Evolutionary conservation across 2,329 filamentous ascomycete genomes (phyloP).

Genomic region (Epichloe brachyelytri): DNA sequence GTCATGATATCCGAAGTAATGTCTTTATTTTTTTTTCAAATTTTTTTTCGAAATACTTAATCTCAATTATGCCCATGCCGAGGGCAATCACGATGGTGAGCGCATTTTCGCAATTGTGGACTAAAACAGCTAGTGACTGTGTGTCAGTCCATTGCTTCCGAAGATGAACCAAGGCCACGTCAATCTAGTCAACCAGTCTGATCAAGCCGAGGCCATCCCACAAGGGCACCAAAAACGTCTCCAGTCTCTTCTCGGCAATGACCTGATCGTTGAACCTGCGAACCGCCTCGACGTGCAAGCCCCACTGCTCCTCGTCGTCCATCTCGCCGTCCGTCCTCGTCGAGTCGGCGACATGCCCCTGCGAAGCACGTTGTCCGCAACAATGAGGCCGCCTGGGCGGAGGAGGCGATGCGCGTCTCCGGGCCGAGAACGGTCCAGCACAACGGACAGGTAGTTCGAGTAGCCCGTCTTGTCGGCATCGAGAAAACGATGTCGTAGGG

Average conservation of each 20-base stretch:
- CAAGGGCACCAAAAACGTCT: conserved; percentile 27
- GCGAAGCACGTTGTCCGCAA: conserved; percentile 42
- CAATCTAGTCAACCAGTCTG: conserved; percentile 23
- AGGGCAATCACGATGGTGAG: too few species aligned
- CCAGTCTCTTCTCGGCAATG: conserved; percentile 22
- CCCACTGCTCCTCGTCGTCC: conserved; percentile 3
- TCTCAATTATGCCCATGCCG: not conserved
- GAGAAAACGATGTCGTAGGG: conserved; percentile 41
- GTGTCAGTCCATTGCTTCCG: too few species aligned
- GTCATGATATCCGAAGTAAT: not conserved
- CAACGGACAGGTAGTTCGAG: conserved; percentile 30
- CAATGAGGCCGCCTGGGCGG: conserved; percentile 34
- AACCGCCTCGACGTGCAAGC: conserved; percentile 15
- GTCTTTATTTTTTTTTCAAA: not conserved
- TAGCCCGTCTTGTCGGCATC: conserved; percentile 42
- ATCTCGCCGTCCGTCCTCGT: conserved; percentile 1
- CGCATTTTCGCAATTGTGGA: too few species aligned
- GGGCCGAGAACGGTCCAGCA: conserved; percentile 30
- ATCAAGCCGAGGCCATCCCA: conserved; percentile 30
- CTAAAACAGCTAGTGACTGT: too few species aligned
- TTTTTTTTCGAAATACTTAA: not conserved
- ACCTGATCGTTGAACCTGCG: conserved; percentile 23
- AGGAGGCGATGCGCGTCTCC: conserved; percentile 28
- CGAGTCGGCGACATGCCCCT: conserved; percentile 29
- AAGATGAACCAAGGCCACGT: not conserved